A percentile compares a stretch with the other conserved stretches of the same genome.
Evolutionary conservation across 257 asterid species (phyloP).

Genomic region (Primulina huaijiensis): DNA sequence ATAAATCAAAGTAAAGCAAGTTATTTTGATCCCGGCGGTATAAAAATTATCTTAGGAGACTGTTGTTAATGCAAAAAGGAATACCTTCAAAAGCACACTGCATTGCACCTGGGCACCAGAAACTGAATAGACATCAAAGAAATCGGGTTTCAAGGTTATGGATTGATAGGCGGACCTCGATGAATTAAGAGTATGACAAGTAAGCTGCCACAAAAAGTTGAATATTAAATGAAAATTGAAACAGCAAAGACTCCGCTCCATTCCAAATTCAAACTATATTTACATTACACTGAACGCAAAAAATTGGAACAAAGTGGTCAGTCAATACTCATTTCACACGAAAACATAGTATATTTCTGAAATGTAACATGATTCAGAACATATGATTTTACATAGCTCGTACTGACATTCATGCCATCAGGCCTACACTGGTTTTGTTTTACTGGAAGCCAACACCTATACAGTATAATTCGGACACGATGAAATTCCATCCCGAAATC

Average conservation of each 20-base stretch:
- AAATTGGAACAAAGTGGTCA: no score
- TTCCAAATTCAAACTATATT: background rate
- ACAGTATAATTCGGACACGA: no score
- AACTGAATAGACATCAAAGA: conserved; percentile 65
- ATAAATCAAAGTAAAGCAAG: conserved; percentile 14
- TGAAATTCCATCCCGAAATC: no score
- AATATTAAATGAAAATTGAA: no score
- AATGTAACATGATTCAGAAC: no score
- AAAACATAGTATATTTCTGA: no score
- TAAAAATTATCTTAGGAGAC: conserved; percentile 6
- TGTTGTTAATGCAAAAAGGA: background rate
- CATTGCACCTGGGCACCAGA: conserved; percentile 55
- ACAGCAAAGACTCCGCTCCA: background rate
- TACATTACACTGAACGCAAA: no score
- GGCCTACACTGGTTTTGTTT: no score
- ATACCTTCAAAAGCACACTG: conserved; percentile 85
- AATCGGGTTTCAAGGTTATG: conserved; percentile 69
- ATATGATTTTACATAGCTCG: no score
- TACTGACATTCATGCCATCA: no score
- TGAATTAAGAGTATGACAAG: conserved; percentile 70
- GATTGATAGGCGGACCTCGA: conserved; percentile 91
- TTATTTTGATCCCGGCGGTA: background rate
- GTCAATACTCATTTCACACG: no score
- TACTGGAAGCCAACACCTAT: no score
- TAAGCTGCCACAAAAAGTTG: conserved; percentile 50